phyloP scores from a whole-genome alignment of 345 rosid genomes.

The Populus tremula region DNA sequence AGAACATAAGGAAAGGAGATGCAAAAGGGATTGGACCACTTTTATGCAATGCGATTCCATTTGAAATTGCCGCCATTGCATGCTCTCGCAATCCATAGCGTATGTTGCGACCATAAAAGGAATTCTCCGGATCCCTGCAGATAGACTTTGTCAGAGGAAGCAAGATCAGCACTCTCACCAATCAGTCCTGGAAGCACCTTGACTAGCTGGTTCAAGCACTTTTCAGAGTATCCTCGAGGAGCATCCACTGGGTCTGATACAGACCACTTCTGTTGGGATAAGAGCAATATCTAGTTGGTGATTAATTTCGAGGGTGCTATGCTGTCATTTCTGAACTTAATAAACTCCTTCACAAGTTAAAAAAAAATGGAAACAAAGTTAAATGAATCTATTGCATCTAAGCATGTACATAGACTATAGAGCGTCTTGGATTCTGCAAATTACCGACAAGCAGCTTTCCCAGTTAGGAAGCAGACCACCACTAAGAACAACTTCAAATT shows the following conservation, averaged over 20 bases:
- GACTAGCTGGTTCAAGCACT: constrained; percentile 32
- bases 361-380: neutral
- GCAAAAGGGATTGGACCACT: constrained; percentile 29
- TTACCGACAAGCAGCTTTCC: constrained; percentile 38
- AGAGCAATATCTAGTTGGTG: neutral
- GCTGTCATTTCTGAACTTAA: neutral
- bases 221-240: constrained; percentile 27
- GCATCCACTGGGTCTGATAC: constrained; percentile 30
- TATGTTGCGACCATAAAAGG: constrained; percentile 30
- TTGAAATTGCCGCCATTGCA: constrained; percentile 40
- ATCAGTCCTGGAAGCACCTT: constrained; percentile 38
- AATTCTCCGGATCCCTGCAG: constrained; percentile 23
- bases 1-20: constrained; percentile 37
- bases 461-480: constrained; percentile 34
- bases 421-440: neutral
- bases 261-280: constrained; percentile 29
- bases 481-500: constrained; percentile 23
- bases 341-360: neutral
- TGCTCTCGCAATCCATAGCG: constrained; percentile 38
- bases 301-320: neutral
- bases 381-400: neutral
- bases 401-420: neutral
- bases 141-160: constrained; percentile 29
- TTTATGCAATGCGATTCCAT: constrained; percentile 38
- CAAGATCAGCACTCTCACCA: constrained; percentile 46